Conservation (phyloP, 2,329 filamentous ascomycete species). For the Metarhizium robertsii region DNA sequence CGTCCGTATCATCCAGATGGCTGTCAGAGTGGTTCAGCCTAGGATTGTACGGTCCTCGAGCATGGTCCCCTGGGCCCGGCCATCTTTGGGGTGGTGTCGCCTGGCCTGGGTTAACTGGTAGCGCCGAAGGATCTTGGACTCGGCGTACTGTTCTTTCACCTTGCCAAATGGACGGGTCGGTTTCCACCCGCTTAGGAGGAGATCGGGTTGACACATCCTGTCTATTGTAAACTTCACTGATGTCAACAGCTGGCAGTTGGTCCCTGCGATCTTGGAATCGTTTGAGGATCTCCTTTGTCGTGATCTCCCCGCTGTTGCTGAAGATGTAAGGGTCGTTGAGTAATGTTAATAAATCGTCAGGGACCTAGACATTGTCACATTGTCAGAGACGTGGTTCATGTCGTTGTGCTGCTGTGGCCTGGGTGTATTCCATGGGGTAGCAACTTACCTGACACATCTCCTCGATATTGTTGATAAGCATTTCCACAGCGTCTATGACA, state of each 20-base stretch:
- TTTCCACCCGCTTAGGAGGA: slow-evolving; percentile 60
- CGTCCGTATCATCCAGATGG: slow-evolving; percentile 29
- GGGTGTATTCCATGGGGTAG: neutral
- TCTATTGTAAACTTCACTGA: slow-evolving; percentile 46
- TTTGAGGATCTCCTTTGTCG: slow-evolving; percentile 94
- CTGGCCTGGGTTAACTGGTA: slow-evolving; percentile 25
- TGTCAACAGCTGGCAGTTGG: slow-evolving; percentile 50
- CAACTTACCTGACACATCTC: slow-evolving; percentile 87
- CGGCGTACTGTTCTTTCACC: slow-evolving; percentile 78
- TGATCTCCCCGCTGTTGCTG: slow-evolving; percentile 75
- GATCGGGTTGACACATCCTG: slow-evolving; percentile 48
- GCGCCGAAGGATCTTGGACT: slow-evolving; percentile 51
- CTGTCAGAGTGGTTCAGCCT: slow-evolving; percentile 36
- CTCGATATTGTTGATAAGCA: slow-evolving; percentile 86
- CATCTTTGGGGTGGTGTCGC: slow-evolving; percentile 42
- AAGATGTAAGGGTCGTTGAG: slow-evolving; percentile 77
- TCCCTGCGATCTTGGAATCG: slow-evolving; percentile 73
- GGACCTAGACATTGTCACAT: slow-evolving; percentile 52
- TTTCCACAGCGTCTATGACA: slow-evolving; percentile 86
- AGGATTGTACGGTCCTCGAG: slow-evolving; percentile 30
- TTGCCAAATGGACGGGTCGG: slow-evolving; percentile 76
- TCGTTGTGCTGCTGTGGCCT: neutral
- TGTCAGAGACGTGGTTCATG: neutral
- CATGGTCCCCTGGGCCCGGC: slow-evolving; percentile 36
- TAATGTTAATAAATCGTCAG: slow-evolving; percentile 80